Base-by-base conservation (phyloP, 441 rosid genomes). In the Metrosideros polymorpha region DNA sequence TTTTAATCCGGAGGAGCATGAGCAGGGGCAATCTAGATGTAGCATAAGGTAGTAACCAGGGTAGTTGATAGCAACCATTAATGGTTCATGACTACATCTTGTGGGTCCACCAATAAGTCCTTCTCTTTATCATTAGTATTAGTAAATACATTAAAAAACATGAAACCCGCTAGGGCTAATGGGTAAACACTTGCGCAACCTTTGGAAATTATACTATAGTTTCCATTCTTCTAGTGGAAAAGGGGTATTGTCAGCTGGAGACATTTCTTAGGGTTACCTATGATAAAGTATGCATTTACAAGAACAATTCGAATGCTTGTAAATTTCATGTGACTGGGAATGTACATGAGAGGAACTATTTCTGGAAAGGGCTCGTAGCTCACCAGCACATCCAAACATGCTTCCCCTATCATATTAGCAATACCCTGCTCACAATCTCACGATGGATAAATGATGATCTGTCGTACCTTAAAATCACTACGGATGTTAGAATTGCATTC, bases 401-500 rank as follows among this genome's bases (percentile, higher is more conserved):
- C n/a, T 82, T 82, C 84, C 55, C 84, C 84, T 19, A 49, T n/a
- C 15, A 32, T 83, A 29, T 39, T 49, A 83, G 25, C 59, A 83
- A 12, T 52, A 29, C 84, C 54, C 18, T 29, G 43, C 42, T 30
- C 84, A 50, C 57, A 30, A 29, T 83, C 84, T 50, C 61, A 52
- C 1, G 5, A 29, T 50, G 84, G 57, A 83, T 29, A 49, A 83
- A 29, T 32, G 59, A 54, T 29, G 56, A 50, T 50, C 27, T 51
- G 54, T 22, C 45, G 51, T 91, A 94, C 98, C 96, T 91, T 89
- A 88, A 75, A 87, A 56, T 90, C 59, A 54, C 82, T 89, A 85
- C 83, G 82, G 77, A 86, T 86, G 86, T 86, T 91, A 87, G 94
- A 91, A 75, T 91, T 89, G 92, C 93, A 87, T 86, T 92, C 94